Base-by-base conservation (phyloP, 176 grass and related monocot genomes). In the Zea mays region DNA sequence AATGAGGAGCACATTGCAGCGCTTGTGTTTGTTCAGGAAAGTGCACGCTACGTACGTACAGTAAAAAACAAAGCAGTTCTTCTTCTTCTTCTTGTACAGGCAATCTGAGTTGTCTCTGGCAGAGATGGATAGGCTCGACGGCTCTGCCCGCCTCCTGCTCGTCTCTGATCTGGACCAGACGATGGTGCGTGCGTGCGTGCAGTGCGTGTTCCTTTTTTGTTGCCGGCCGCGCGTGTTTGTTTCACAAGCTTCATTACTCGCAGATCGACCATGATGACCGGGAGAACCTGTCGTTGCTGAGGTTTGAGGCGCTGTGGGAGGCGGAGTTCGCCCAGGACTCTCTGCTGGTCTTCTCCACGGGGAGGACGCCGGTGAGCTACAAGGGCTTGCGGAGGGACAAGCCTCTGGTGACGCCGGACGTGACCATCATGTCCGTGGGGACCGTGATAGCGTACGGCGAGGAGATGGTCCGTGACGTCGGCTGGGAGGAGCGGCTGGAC, bases 351-450 rank as follows among this genome's bases (percentile, higher is more conserved):
- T 98, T 98, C 47, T 98, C 95, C 0, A 98, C 95, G 1, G 95
- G 95, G 60, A 88, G 95, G 67, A 87, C 95, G 0, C 91, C 87
- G 0, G 86, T 85, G 9, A 90, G 93, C 64, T 98, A 98, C 85
- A 88, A 82, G 64, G 62, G 87, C 58, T 73, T 98, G 69, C 84
- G 91, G 67, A 88, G 85, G 56, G 87, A 88, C 34, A 98, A 98
- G 48, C 95, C 95, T 48, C 48, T 98, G 65, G 60, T 98, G 50
- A 92, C 89, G 4, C 95, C 95, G 0, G 95, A 98, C 73, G 90
- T 98, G 71, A 94, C 91, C 17, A 92, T 98, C 67, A 94, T 92
- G 89, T 98, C 95, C 27, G 95, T 98, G 5, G 95, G 95, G 15
- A 98, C 91, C 19, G 91, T 94, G 83, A 94, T 98, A 71, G 75